Evolutionary conservation across 176 grass and related monocot species (phyloP).

Genomic region (Musa troglodytarum): DNA sequence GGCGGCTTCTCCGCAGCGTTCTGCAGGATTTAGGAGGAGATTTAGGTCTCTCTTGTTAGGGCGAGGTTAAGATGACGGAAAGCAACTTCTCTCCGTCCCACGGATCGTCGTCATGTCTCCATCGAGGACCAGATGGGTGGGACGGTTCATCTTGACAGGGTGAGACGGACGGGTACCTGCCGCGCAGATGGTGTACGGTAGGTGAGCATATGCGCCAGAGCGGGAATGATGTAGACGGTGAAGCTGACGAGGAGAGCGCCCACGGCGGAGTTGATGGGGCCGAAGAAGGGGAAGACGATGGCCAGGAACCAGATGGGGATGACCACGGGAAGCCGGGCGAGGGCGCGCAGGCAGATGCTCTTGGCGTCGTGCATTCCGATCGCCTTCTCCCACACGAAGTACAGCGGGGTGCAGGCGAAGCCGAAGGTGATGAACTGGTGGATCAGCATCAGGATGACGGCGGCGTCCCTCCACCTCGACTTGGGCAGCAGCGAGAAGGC

Average conservation of each 20-base stretch:
- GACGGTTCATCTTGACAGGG: background rate
- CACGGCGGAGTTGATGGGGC: conserved; percentile 20
- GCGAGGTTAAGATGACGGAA: background rate
- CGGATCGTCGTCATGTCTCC: background rate
- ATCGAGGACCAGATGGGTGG: background rate
- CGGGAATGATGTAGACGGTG: conserved; percentile 19
- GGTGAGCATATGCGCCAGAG: conserved; percentile 17
- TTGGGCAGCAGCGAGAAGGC: conserved; percentile 55
- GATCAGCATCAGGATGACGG: conserved; percentile 65
- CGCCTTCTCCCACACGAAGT: conserved; percentile 87
- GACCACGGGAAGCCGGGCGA: conserved; percentile 14
- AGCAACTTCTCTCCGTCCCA: background rate
- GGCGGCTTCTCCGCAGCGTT: conserved; percentile 79
- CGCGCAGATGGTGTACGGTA: conserved; percentile 27
- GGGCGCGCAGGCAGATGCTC: conserved; percentile 23
- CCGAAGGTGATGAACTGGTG: conserved; percentile 96
- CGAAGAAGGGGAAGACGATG: conserved; percentile 24
- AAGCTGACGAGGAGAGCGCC: conserved; percentile 21
- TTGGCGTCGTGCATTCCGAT: conserved; percentile 41
- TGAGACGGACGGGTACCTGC: conserved; percentile 19
- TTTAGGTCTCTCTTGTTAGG: background rate
- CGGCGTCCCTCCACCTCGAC: conserved; percentile 42
- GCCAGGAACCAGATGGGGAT: conserved; percentile 20
- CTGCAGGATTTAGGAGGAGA: conserved; percentile 19
- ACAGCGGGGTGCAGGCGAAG: conserved; percentile 75